A percentile compares a stretch with the other conserved stretches of the same genome.
These are phyloP conservation scores for Licmophora abbreviata DNA, from an alignment of 108 stramenopile species.

Conservation along the genomic window DNA sequence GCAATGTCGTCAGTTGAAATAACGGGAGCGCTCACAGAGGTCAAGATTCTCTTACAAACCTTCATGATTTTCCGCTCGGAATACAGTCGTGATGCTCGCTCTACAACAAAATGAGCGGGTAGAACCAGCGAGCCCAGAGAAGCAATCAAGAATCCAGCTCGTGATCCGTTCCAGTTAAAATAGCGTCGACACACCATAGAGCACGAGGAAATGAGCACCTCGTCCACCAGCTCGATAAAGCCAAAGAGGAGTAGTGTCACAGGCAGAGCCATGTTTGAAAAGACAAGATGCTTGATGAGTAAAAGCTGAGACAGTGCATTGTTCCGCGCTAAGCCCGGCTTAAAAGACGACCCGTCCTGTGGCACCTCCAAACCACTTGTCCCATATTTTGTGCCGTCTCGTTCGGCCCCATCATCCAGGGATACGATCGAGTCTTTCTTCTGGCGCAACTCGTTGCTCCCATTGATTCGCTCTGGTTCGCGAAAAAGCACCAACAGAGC, in stretches of 20 bases:
- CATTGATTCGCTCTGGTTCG: background rate
- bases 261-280: conserved; percentile 40
- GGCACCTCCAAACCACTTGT: too few species aligned
- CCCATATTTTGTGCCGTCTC: background rate
- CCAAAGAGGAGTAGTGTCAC: conserved; percentile 53
- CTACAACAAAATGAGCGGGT: conserved; percentile 54
- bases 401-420: background rate
- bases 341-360: too few species aligned
- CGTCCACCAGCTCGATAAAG: conserved; percentile 45
- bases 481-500: background rate
- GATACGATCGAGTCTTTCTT: background rate
- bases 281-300: too few species aligned
- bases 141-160: conserved; percentile 47
- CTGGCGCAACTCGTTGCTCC: background rate
- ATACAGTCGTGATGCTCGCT: conserved; percentile 41
- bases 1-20: too few species aligned
- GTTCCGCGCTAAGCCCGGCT: conserved; percentile 4
- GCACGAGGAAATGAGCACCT: conserved; percentile 65
- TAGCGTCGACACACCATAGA: conserved; percentile 57
- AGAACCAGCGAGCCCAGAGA: conserved; percentile 36
- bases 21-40: too few species aligned
- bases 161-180: conserved; percentile 54
- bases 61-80: too few species aligned
- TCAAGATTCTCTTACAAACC: too few species aligned
- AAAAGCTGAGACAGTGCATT: conserved; percentile 1